phyloP scores from a whole-genome alignment of 176 grass and related monocot species.

The Raddia distichophylla region DNA sequence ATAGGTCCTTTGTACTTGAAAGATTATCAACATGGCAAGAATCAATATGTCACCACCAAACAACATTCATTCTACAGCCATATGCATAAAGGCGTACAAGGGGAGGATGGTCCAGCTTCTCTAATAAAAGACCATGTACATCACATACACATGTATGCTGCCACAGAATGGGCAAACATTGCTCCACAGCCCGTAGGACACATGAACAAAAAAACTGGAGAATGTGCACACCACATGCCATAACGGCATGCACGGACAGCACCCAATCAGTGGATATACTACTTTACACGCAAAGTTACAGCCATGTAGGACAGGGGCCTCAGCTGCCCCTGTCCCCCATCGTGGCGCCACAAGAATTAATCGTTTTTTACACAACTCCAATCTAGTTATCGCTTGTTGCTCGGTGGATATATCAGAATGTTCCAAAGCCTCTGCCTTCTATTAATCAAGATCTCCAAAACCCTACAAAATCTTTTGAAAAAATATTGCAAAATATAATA shows the following conservation, averaged over 20 bases:
- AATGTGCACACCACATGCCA: constrained; percentile 6
- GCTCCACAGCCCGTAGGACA: not conserved
- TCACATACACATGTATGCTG: not conserved
- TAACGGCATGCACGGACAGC: not conserved
- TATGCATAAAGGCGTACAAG: not conserved
- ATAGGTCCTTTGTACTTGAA: not conserved
- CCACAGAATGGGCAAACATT: constrained; percentile 15
- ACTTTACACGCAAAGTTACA: not conserved
- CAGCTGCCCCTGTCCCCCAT: not conserved
- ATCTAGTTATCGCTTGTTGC: not conserved
- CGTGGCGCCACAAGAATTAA: not conserved
- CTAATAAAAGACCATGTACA: not conserved
- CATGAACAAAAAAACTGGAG: constrained; percentile 5
- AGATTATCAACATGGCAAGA: constrained; percentile 1
- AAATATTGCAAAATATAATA: too few species aligned
- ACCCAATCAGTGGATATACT: not conserved
- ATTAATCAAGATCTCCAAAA: not conserved
- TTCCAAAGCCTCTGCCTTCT: not conserved
- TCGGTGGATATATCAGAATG: not conserved
- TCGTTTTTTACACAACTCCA: not conserved
- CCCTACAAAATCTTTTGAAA: too few species aligned
- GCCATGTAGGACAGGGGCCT: not conserved
- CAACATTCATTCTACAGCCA: not conserved
- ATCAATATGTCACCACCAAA: constrained; percentile 21
- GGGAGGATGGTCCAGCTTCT: constrained; percentile 14